phyloP scores from a whole-genome alignment of 176 grass and related monocot genomes.

The Dactylis glomerata region DNA sequence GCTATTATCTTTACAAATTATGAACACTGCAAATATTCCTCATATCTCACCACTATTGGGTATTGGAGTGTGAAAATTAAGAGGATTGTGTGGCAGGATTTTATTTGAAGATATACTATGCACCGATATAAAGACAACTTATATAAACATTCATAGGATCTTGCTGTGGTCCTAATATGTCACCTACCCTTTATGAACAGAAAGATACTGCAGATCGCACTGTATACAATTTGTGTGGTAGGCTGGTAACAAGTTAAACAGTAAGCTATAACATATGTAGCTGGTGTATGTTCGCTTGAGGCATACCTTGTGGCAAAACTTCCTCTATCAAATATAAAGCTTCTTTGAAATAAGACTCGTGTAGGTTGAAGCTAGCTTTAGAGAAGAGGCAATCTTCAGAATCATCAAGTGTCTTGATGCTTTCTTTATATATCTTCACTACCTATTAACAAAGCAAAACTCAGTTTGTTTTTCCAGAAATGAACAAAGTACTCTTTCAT shows the following conservation, averaged over 20 bases:
- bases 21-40: not conserved
- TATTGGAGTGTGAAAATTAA: conserved; percentile 17
- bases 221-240: not conserved
- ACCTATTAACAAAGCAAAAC: conserved; percentile 34
- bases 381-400: conserved; percentile 41
- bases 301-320: conserved; percentile 52
- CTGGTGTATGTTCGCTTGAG: not conserved
- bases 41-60: not conserved
- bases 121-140: not conserved
- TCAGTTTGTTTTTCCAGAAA: conserved; percentile 5
- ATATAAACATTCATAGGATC: not conserved
- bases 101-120: conserved; percentile 9
- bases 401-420: conserved; percentile 20
- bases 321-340: conserved; percentile 39
- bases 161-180: conserved; percentile 2
- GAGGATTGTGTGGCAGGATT: not conserved
- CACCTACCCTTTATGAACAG: not conserved
- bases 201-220: not conserved
- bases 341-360: conserved; percentile 51
- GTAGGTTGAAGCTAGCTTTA: conserved; percentile 40
- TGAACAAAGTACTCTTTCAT: not conserved
- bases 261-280: not conserved
- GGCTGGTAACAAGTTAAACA: not conserved
- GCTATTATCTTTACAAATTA: not conserved
- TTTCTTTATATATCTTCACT: conserved; percentile 53